A percentile compares a stretch with the other conserved stretches of the same genome.
Conservation (phyloP, 805 yeast species). For the Dipodascopsis uninucleata region DNA sequence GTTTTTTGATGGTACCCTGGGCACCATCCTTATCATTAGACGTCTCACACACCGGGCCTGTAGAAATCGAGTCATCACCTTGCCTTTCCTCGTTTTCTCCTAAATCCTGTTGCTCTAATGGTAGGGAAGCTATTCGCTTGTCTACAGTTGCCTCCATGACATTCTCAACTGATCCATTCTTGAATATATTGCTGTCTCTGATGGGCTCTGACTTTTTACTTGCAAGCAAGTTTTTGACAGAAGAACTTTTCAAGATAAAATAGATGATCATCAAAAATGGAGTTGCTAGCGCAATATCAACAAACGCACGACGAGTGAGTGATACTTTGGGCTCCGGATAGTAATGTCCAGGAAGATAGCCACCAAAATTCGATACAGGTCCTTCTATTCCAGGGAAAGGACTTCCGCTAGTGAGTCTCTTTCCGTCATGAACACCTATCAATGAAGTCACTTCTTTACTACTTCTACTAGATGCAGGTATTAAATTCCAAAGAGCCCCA, state of each 20-base stretch:
- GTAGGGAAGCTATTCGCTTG: too few relatives aligned
- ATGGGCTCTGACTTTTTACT: too few relatives aligned
- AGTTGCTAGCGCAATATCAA: constrained; percentile 11
- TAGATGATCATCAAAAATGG: constrained; percentile 13
- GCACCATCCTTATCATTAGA: too few relatives aligned
- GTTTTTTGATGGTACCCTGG: constrained; percentile 43
- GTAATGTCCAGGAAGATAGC: not conserved
- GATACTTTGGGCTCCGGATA: constrained; percentile 1
- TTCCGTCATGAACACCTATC: constrained; percentile 25
- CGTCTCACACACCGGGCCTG: too few relatives aligned
- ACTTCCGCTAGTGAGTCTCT: constrained; percentile 32
- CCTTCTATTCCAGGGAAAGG: constrained; percentile 17
- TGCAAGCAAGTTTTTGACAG: too few relatives aligned
- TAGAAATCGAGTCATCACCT: too few relatives aligned
- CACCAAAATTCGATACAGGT: constrained; percentile 6
- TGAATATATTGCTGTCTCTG: too few relatives aligned
- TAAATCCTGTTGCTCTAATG: too few relatives aligned
- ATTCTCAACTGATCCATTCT: too few relatives aligned
- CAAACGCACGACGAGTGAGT: constrained; percentile 14
- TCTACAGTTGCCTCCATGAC: too few relatives aligned
- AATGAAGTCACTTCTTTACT: constrained; percentile 8
- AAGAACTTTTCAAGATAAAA: constrained; percentile 5
- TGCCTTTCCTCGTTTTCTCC: too few relatives aligned
- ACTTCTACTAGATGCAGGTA: constrained; percentile 8
- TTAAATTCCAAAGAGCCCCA: constrained; percentile 51